Conservation (phyloP, 2,329 filamentous ascomycete species). For the Septoria petroselini region DNA sequence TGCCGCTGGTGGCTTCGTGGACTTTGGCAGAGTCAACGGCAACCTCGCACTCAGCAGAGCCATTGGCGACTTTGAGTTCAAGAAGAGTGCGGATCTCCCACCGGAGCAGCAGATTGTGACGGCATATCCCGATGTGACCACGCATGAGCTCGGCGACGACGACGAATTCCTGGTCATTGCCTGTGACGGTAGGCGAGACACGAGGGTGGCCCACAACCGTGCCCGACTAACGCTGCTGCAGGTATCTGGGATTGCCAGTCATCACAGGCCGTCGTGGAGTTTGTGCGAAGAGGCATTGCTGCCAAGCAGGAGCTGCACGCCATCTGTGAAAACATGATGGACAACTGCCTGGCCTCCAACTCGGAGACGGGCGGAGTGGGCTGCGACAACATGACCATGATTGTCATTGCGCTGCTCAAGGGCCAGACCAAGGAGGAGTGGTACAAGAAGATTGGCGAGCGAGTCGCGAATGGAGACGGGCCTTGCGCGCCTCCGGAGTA, state of each 20-base stretch:
- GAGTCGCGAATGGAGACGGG: conserved; percentile 93
- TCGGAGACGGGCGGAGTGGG: conserved; percentile 96
- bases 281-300: conserved; percentile 91
- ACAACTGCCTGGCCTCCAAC: conserved; percentile 97
- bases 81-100: conserved; percentile 94
- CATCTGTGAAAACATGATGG: conserved; percentile 99
- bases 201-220: neutral
- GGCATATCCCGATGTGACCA: conserved; percentile 88
- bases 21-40: conserved; percentile 97
- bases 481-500: conserved; percentile 99
- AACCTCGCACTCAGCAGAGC: conserved; percentile 95
- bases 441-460: conserved; percentile 92
- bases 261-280: conserved; percentile 94
- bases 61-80: conserved; percentile 99
- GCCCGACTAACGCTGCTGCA: conserved; percentile 42
- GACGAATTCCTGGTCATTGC: conserved; percentile 94
- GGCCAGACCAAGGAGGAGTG: conserved; percentile 95
- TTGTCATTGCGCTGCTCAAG: conserved; percentile 80
- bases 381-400: conserved; percentile 99
- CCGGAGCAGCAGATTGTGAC: conserved; percentile 99
- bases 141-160: conserved; percentile 85
- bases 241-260: conserved; percentile 99
- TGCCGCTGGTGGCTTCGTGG: conserved; percentile 93
- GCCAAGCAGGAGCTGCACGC: conserved; percentile 91
- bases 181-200: conserved; percentile 69